Evolutionary conservation across 306 rosid species (phyloP).

Genomic region (Fragaria iinumae): DNA sequence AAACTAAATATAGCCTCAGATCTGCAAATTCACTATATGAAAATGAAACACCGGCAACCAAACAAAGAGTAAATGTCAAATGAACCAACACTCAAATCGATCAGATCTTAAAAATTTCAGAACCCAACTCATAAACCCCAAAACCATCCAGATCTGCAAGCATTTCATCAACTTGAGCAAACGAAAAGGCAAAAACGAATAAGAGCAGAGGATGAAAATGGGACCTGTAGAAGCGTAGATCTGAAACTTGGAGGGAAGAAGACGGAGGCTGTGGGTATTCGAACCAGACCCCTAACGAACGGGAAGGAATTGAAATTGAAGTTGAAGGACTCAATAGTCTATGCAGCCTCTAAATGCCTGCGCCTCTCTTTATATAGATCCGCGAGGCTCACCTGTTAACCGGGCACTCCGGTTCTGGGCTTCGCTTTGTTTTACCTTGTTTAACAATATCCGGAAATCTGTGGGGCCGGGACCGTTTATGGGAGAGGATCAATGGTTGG

Average conservation of each 20-base stretch:
- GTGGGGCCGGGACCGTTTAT: not conserved
- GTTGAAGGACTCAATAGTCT: slow-evolving; percentile 18
- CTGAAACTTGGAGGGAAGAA: slow-evolving; percentile 17
- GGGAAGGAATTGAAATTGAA: not conserved
- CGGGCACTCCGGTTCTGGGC: slow-evolving; percentile 31
- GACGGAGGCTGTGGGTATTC: slow-evolving; percentile 11
- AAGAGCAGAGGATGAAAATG: not conserved
- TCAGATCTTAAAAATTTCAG: slow-evolving; percentile 9
- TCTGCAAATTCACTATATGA: not conserved
- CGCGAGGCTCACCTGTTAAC: slow-evolving; percentile 24
- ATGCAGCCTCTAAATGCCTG: not conserved
- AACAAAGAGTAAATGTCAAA: not conserved
- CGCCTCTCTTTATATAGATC: slow-evolving; percentile 37
- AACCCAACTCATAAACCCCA: not conserved
- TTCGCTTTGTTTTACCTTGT: not conserved
- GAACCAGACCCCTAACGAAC: slow-evolving; percentile 19
- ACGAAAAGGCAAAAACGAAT: not conserved
- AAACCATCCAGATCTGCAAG: slow-evolving; percentile 38
- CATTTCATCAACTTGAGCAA: not conserved
- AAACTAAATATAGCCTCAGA: not conserved
- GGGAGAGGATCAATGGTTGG: slow-evolving; percentile 25
- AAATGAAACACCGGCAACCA: not conserved
- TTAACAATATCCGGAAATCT: not conserved
- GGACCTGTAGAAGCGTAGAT: slow-evolving; percentile 27
- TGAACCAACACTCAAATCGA: not conserved